These are phyloP conservation scores for Xylaria grammica DNA, from an alignment of 495 filamentous ascomycete species.

Conservation along the genomic window DNA sequence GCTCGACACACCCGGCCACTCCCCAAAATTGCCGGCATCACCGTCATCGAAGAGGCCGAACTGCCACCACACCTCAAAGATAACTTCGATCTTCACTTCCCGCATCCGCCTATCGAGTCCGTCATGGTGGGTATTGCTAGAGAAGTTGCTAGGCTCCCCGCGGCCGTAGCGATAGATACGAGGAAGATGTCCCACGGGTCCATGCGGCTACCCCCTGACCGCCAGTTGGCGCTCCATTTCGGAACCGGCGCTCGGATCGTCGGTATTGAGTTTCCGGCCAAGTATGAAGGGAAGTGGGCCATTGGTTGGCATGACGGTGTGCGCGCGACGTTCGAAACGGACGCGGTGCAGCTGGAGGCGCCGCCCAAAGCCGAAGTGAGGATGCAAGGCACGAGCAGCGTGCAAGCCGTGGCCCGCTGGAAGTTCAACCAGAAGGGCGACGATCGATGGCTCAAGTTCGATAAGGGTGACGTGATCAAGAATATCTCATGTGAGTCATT, in stretches of 20 bases:
- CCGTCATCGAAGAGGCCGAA: conserved; percentile 39
- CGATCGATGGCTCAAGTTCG: conserved; percentile 53
- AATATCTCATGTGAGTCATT: conserved; percentile 52
- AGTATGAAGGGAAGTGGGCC: conserved; percentile 54
- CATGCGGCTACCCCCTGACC: conserved; percentile 43
- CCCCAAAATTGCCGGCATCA: conserved; percentile 44
- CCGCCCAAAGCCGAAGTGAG: conserved; percentile 43
- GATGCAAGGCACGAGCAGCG: conserved; percentile 41
- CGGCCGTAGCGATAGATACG: conserved; percentile 41
- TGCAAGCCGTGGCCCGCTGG: conserved; percentile 50
- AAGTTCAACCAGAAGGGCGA: conserved; percentile 50
- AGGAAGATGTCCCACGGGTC: conserved; percentile 34
- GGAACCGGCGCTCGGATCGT: conserved; percentile 48
- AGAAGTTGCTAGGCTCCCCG: conserved; percentile 40
- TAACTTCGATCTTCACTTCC: conserved; percentile 55
- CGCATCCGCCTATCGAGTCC: conserved; percentile 34
- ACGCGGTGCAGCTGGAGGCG: conserved; percentile 43
- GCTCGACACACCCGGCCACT: conserved; percentile 50
- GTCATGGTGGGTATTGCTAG: conserved; percentile 37
- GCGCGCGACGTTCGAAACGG: conserved; percentile 46
- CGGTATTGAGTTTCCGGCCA: conserved; percentile 50
- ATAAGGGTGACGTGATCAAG: conserved; percentile 51
- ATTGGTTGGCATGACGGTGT: conserved; percentile 53
- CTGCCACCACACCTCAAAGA: conserved; percentile 31
- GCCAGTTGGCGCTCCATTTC: conserved; percentile 46